Conservation (phyloP, 2,329 filamentous ascomycete species). For the Lizonia empirigonia region DNA sequence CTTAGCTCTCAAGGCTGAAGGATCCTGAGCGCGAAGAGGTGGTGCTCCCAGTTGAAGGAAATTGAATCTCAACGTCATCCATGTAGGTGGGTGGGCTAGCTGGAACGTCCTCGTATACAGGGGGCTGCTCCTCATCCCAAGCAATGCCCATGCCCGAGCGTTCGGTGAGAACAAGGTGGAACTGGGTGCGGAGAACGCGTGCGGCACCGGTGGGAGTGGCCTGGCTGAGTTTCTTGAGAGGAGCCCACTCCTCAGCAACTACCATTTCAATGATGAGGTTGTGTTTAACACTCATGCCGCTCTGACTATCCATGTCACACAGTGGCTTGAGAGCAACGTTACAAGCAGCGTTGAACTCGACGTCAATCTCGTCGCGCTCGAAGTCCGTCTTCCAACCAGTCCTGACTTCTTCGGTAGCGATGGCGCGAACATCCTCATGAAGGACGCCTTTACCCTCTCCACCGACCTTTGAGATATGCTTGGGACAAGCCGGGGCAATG, state of each 20-base stretch:
- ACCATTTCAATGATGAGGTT: conserved; percentile 91
- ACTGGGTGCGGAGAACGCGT: conserved; percentile 90
- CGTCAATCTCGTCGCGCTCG: conserved; percentile 74
- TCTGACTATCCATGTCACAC: conserved; percentile 76
- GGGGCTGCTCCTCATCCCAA: conserved; percentile 96
- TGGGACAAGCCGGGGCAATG: conserved; percentile 77
- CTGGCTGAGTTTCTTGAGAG: conserved; percentile 71
- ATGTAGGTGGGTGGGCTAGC: conserved; percentile 72
- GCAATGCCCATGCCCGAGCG: conserved; percentile 85
- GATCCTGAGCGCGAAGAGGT: conserved; percentile 30
- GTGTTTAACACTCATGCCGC: conserved; percentile 81
- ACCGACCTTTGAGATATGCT: conserved; percentile 71
- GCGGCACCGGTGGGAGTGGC: conserved; percentile 88
- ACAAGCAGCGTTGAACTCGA: conserved; percentile 74
- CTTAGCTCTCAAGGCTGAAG: conserved; percentile 28
- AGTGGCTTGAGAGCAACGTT: conserved; percentile 68
- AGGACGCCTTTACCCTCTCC: conserved; percentile 71
- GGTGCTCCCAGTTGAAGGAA: conserved; percentile 47
- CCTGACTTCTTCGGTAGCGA: conserved; percentile 83
- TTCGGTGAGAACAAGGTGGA: conserved; percentile 81
- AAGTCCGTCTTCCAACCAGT: conserved; percentile 88
- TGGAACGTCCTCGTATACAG: conserved; percentile 92
- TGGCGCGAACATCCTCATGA: conserved; percentile 75
- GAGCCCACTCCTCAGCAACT: conserved; percentile 84
- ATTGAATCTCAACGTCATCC: conserved; percentile 34